Evolutionary conservation across 1,139 yeast species (phyloP), one percentile per base, ranked within the genome.

Genomic region (Kodamaea anthophila): DNA sequence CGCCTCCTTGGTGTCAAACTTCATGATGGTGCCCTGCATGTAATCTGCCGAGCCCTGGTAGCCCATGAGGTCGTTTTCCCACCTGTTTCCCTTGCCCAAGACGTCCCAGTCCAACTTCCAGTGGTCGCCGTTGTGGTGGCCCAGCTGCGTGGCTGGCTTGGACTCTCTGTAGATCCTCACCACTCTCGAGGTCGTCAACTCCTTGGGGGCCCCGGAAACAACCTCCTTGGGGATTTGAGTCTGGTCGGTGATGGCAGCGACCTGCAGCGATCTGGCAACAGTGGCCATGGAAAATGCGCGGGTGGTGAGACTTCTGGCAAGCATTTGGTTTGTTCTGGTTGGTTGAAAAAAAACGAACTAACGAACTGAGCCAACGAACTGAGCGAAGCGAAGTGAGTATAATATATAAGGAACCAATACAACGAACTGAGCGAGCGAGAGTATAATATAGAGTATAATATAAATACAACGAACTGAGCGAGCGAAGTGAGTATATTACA

Each of bases 51-150:
- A 66, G 21, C 85, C 74, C 46, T 84, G 88, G 65, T 83, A 85
- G 11, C 95, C 95, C 60, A 84, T 85, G 49, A 84, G 65, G 49
- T 84, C 93, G 56, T 85, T 84, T 53, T 84, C 94, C 94, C 94
- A 85, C 52, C 94, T 67, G 62, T 84, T 77, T 23, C 83, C 86
- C 46, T 80, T 75, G 27, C 79, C 79, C 35, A 80, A 62, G 24
- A 82, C 73, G 49, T 85, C 94, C 91, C 93, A 85, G 58, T 85
- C 94, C 39, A 85, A 52, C 49, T 74, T 75, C 95, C 95, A 85
- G 44, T 59, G 60, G 40, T 58, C 54, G 10, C 73, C 70, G 46
- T 74, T 70, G 46, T 65, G 62, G 37, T 60, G 56, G 10, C 88
- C 85, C 24, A 85, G 75, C 60, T 85, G 95, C 18, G 93, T 84